Percentiles rank a stretch among this genome's conserved stretches.
Conservation (phyloP, 2,329 filamentous ascomycete genomes). For the Fusarium falciforme region DNA sequence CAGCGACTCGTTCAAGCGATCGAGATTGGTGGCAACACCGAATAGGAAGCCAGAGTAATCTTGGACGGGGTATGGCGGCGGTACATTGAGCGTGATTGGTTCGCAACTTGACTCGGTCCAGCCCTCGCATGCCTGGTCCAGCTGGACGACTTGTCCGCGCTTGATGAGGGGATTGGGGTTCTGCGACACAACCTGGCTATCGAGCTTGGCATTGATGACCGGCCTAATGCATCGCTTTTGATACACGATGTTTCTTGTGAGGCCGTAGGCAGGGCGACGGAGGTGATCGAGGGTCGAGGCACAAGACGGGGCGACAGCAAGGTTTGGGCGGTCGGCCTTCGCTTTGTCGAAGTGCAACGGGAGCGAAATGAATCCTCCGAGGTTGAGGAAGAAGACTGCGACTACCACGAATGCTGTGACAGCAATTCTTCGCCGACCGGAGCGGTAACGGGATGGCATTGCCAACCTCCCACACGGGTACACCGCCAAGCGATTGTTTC, state of each 20-base stretch:
- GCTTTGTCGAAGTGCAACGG: constrained; percentile 35
- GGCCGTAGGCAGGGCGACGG: constrained; percentile 43
- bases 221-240: constrained; percentile 58
- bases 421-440: constrained; percentile 30
- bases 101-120: constrained; percentile 49
- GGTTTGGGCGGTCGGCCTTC: constrained; percentile 34
- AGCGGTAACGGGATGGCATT: constrained; percentile 30
- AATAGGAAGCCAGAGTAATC: constrained; percentile 66
- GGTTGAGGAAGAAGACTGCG: constrained; percentile 22
- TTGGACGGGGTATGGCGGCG: constrained; percentile 54
- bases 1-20: constrained; percentile 62
- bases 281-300: constrained; percentile 45
- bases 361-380: constrained; percentile 26
- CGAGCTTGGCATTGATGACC: constrained; percentile 45
- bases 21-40: constrained; percentile 65
- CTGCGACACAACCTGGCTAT: constrained; percentile 53
- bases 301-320: constrained; percentile 39
- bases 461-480: constrained; percentile 12
- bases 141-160: constrained; percentile 45
- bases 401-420: constrained; percentile 13
- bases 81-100: constrained; percentile 60
- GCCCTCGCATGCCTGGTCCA: constrained; percentile 43
- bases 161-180: constrained; percentile 53
- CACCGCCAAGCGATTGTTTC: neutral
- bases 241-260: constrained; percentile 58